These are phyloP conservation scores for Penicillium roqueforti DNA, from an alignment of 495 filamentous ascomycete species.

Conservation along the genomic window DNA sequence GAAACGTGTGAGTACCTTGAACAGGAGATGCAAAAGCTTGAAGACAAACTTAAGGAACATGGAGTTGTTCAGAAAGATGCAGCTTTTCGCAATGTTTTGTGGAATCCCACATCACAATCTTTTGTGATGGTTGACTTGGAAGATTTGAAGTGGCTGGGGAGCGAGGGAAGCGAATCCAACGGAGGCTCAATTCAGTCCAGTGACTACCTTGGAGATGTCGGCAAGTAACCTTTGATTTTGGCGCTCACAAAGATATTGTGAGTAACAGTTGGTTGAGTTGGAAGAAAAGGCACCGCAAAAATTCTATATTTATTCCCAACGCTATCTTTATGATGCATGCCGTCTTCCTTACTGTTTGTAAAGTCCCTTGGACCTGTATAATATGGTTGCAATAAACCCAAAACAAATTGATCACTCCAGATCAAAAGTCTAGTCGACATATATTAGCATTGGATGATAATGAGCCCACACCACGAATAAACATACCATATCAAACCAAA, in stretches of 20 bases:
- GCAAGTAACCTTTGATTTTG: neutral
- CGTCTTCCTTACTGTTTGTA: neutral
- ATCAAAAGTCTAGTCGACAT: neutral
- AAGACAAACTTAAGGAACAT: constrained; percentile 4
- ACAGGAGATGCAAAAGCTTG: constrained; percentile 3
- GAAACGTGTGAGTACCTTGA: constrained; percentile 12
- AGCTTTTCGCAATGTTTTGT: constrained; percentile 20
- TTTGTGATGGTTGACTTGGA: constrained; percentile 19
- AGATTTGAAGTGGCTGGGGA: constrained; percentile 15
- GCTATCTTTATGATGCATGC: neutral
- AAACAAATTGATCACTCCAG: neutral
- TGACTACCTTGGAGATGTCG: neutral
- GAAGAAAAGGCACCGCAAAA: neutral
- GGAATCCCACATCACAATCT: neutral
- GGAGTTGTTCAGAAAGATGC: constrained; percentile 13
- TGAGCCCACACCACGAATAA: neutral
- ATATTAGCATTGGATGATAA: neutral
- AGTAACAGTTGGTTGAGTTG: neutral
- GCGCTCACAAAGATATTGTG: neutral
- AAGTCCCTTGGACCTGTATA: neutral
- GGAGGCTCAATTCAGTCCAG: neutral
- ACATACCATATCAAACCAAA: constrained; percentile 24
- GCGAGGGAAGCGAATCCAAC: neutral
- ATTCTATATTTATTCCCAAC: neutral
- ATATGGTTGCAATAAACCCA: neutral